Conservation (phyloP, 2,329 filamentous ascomycete genomes). For the Proliferodiscus dingleyae region DNA sequence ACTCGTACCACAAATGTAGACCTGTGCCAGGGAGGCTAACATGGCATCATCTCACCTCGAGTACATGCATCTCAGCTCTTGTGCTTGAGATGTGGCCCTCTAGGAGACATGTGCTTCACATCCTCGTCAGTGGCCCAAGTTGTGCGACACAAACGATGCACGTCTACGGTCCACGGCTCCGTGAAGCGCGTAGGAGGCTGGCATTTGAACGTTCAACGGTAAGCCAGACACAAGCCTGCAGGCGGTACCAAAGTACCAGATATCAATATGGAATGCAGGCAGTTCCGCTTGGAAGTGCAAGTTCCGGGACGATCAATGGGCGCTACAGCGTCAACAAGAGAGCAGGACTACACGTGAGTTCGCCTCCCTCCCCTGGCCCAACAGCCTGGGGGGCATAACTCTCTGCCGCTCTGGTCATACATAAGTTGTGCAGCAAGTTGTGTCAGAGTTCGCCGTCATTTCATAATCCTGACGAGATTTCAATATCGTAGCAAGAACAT, state of each 20-base stretch:
- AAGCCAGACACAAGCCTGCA: neutral
- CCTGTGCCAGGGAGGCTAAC: neutral
- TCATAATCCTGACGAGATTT: neutral
- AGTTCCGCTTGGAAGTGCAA: too few species aligned
- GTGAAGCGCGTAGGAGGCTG: too few species aligned
- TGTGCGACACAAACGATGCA: slow-evolving; percentile 1
- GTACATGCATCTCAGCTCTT: neutral
- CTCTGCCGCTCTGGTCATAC: slow-evolving; percentile 2
- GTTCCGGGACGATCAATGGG: too few species aligned
- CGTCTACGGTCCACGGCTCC: neutral
- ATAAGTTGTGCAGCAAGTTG: slow-evolving; percentile 2
- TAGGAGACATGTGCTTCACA: neutral
- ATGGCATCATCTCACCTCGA: neutral
- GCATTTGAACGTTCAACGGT: too few species aligned
- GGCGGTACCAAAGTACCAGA: too few species aligned
- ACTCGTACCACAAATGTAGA: neutral
- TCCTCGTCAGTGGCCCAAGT: neutral
- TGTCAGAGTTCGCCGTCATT: neutral
- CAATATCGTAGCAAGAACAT: neutral
- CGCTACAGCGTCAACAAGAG: too few species aligned
- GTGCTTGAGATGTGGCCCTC: neutral
- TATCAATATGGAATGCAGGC: too few species aligned
- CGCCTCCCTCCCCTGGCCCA: neutral
- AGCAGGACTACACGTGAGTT: too few species aligned
- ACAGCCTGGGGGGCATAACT: neutral